phyloP scores from a whole-genome alignment of 345 rosid genomes.

The Microthlaspi erraticum region DNA sequence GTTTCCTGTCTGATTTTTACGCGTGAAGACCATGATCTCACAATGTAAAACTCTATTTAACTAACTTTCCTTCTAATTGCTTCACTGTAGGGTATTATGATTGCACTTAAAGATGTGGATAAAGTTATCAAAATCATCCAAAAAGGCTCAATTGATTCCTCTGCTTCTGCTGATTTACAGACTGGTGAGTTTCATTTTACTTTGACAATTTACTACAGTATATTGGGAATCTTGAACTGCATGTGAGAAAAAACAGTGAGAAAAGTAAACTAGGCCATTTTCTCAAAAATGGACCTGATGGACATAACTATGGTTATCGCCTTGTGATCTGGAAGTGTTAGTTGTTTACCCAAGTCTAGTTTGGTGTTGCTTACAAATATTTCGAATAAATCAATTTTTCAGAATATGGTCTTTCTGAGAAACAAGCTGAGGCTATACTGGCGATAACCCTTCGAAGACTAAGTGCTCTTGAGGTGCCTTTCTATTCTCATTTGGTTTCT shows the following conservation, averaged over 20 bases:
- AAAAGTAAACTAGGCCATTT: too few relatives aligned
- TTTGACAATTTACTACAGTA: neutral
- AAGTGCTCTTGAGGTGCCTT: constrained; percentile 78
- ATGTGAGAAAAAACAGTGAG: neutral
- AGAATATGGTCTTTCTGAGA: constrained; percentile 80
- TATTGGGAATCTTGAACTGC: neutral
- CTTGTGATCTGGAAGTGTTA: constrained; percentile 16
- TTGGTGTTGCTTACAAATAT: constrained; percentile 10
- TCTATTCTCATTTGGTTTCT: neutral
- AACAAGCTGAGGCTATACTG: constrained; percentile 89
- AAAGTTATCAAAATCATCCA: constrained; percentile 65
- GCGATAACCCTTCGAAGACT: constrained; percentile 85
- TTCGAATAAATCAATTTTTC: constrained; percentile 26
- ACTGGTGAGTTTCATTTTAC: constrained; percentile 52
- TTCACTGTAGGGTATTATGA: constrained; percentile 71
- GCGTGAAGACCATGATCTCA: constrained; percentile 26
- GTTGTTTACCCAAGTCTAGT: constrained; percentile 11
- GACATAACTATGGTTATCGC: neutral
- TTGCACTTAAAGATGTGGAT: constrained; percentile 85
- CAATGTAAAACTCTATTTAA: neutral
- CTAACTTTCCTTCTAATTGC: constrained; percentile 23
- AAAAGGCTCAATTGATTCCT: constrained; percentile 66
- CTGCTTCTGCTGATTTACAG: constrained; percentile 69
- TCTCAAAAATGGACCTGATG: too few relatives aligned
- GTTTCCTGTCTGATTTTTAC: constrained; percentile 2